Evolutionary conservation across 495 filamentous ascomycete species (phyloP).

Genomic region (Clavariopsis aquatica): DNA sequence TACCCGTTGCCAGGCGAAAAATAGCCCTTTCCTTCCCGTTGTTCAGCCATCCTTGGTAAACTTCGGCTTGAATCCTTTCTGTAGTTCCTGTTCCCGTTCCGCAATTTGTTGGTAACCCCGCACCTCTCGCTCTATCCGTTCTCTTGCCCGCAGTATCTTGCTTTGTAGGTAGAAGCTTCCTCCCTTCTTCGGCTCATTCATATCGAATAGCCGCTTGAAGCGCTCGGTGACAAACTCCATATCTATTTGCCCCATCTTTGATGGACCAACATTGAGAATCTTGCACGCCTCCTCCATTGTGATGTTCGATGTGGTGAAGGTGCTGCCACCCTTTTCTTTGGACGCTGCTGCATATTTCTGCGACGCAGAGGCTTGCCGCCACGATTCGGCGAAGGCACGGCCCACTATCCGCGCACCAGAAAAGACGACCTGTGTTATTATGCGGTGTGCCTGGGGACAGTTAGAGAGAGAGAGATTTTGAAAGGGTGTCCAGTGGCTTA

Average conservation of each 20-base stretch:
- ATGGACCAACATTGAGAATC: constrained; percentile 93
- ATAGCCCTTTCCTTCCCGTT: neutral
- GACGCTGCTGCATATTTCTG: constrained; percentile 72
- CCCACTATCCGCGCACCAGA: constrained; percentile 88
- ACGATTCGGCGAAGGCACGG: constrained; percentile 72
- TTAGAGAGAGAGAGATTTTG: constrained; percentile 15
- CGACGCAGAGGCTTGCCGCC: constrained; percentile 73
- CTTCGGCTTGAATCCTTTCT: constrained; percentile 91
- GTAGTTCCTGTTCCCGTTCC: constrained; percentile 65
- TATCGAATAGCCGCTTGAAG: constrained; percentile 93
- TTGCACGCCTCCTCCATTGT: constrained; percentile 96
- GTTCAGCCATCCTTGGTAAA: constrained; percentile 71
- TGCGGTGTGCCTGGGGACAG: constrained; percentile 76
- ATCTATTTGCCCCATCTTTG: constrained; percentile 71
- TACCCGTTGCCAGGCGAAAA: neutral
- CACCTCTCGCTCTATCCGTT: constrained; percentile 86
- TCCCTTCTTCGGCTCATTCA: constrained; percentile 90
- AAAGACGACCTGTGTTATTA: constrained; percentile 89
- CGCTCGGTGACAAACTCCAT: constrained; percentile 75
- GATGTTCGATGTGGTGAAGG: constrained; percentile 66
- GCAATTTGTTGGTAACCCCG: constrained; percentile 46
- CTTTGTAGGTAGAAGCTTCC: constrained; percentile 98
- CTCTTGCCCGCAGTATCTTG: constrained; percentile 86
- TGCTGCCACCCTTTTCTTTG: constrained; percentile 50
- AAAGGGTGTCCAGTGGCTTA: neutral